These are phyloP conservation scores for Aspergillus ustus DNA, from an alignment of 2,329 filamentous ascomycete genomes.

Conservation along the genomic window DNA sequence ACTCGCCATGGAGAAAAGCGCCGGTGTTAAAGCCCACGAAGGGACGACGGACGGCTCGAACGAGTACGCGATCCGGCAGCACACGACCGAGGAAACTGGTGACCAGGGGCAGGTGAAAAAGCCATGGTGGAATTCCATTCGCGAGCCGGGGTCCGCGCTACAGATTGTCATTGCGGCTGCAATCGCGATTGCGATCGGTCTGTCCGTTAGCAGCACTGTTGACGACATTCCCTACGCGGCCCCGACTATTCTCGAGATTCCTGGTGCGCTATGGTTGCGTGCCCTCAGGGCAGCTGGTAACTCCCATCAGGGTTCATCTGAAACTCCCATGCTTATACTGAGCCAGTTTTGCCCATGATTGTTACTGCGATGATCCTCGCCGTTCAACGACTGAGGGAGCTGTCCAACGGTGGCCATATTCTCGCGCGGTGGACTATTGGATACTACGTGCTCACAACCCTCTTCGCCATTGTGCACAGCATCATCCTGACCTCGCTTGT, in stretches of 20 bases:
- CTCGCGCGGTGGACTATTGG: constrained; percentile 16
- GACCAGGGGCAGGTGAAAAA: constrained; percentile 3
- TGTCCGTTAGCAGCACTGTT: constrained; percentile 12
- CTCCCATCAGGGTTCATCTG: background rate
- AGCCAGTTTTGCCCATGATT: constrained; percentile 14
- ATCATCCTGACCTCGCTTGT: constrained; percentile 12
- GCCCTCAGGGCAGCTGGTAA: constrained; percentile 13
- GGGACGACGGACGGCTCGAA: background rate
- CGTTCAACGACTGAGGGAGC: constrained; percentile 9
- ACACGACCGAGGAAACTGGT: background rate
- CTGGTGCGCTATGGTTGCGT: constrained; percentile 10
- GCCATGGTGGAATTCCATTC: constrained; percentile 14
- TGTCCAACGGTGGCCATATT: constrained; percentile 13
- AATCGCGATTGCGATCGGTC: constrained; percentile 11
- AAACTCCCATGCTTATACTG: background rate
- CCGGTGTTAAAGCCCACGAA: background rate
- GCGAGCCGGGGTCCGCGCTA: constrained; percentile 10
- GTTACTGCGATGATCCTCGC: constrained; percentile 16
- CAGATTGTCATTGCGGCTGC: constrained; percentile 14
- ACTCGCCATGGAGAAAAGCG: constrained; percentile 3
- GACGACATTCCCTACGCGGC: constrained; percentile 13
- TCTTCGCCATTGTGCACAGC: constrained; percentile 12
- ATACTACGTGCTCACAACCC: constrained; percentile 15
- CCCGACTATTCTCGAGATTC: constrained; percentile 12
- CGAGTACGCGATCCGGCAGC: background rate